Conservation (phyloP, 306 rosid genomes). For the Lotus japonicus region DNA sequence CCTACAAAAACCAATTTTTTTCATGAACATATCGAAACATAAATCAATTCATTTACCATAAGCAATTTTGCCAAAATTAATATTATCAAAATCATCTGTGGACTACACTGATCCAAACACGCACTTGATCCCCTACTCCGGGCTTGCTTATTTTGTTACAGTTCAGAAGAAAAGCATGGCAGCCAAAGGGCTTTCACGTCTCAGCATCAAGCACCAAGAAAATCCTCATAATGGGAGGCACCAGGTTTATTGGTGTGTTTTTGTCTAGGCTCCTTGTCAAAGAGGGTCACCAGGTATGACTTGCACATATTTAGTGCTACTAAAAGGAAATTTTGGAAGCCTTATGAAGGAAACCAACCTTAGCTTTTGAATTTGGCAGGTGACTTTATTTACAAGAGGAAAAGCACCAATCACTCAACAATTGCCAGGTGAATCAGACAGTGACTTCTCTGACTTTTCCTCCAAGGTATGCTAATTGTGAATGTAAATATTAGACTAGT, state of each 20-base stretch:
- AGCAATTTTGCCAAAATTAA: too few species aligned
- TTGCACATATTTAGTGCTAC: neutral
- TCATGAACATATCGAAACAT: too few species aligned
- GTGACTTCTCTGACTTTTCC: slow-evolving; percentile 65
- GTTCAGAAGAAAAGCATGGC: slow-evolving; percentile 56
- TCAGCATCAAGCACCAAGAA: slow-evolving; percentile 76
- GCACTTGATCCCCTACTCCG: too few species aligned
- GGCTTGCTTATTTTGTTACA: slow-evolving; percentile 21
- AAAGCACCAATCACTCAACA: slow-evolving; percentile 78
- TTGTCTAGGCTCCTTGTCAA: slow-evolving; percentile 91
- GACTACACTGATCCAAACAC: too few species aligned
- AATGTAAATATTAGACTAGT: too few species aligned
- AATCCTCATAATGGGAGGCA: slow-evolving; percentile 95
- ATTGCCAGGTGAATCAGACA: slow-evolving; percentile 83
- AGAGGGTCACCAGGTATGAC: slow-evolving; percentile 84
- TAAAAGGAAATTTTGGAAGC: neutral
- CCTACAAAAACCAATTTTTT: too few species aligned
- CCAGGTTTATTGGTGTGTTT: slow-evolving; percentile 86
- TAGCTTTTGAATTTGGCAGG: slow-evolving; percentile 45
- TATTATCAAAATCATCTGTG: too few species aligned
- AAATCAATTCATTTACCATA: too few species aligned
- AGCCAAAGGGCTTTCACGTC: slow-evolving; percentile 54
- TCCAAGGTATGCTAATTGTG: slow-evolving; percentile 58
- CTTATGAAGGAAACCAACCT: neutral
- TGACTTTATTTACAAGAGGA: slow-evolving; percentile 93